Conservation (phyloP, 2,329 filamentous ascomycete species). For the Allantophomopsis lycopodina region DNA sequence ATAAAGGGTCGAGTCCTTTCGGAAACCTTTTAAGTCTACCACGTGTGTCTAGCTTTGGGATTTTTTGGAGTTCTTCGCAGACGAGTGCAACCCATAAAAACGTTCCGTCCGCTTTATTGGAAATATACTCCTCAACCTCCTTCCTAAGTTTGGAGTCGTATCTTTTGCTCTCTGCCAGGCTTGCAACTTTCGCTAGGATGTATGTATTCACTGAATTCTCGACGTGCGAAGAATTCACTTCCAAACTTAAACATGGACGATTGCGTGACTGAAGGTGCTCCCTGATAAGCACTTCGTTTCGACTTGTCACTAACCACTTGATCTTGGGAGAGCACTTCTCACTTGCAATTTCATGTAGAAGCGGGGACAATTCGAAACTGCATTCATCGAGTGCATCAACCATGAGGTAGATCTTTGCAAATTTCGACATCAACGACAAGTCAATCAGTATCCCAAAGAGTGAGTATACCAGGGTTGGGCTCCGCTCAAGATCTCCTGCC, state of each 20-base stretch:
- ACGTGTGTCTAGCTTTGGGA: constrained; percentile 4
- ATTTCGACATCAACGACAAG: constrained; percentile 5
- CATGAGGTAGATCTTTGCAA: constrained; percentile 18
- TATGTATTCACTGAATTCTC: constrained; percentile 19
- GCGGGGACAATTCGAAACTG: constrained; percentile 9
- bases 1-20: constrained; percentile 21
- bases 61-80: constrained; percentile 17
- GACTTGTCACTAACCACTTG: constrained; percentile 31
- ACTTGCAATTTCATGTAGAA: constrained; percentile 22
- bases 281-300: constrained; percentile 24
- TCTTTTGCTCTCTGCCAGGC: constrained; percentile 14
- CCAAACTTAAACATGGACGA: constrained; percentile 8
- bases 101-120: constrained; percentile 21
- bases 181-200: constrained; percentile 20
- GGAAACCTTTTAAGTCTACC: constrained; percentile 18
- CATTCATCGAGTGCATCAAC: constrained; percentile 35
- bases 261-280: constrained; percentile 10
- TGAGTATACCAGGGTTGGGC: too few species aligned
- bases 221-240: constrained; percentile 23
- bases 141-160: constrained; percentile 10
- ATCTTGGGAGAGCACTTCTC: constrained; percentile 8
- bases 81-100: constrained; percentile 31
- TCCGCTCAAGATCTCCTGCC: constrained; percentile 10
- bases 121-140: constrained; percentile 11
- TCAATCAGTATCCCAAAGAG: constrained; percentile 29